phyloP scores from a whole-genome alignment of 2,329 filamentous ascomycete genomes.

The Grosmannia penicillata region DNA sequence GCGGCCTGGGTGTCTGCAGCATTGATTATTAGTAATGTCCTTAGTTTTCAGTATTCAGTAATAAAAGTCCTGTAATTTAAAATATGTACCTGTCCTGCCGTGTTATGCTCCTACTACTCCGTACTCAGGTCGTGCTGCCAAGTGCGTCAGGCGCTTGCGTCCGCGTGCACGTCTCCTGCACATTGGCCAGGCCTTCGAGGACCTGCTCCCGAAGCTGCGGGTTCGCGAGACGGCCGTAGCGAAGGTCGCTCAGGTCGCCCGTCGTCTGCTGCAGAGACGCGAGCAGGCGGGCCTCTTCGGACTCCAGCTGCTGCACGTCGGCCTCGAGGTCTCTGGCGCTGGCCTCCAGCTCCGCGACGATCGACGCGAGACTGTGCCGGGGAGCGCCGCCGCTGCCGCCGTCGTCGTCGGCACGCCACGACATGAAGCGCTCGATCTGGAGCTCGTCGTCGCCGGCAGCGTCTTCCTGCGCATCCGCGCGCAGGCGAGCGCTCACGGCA shows the following conservation, averaged over 20 bases:
- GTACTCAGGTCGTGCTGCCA: neutral
- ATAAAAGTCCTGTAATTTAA: too few relatives aligned
- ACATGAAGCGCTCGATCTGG: slow-evolving; percentile 44
- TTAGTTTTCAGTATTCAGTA: too few relatives aligned
- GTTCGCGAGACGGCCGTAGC: slow-evolving; percentile 63
- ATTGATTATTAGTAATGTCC: neutral
- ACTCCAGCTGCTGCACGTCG: slow-evolving; percentile 51
- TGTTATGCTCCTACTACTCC: too few relatives aligned
- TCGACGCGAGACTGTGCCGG: slow-evolving; percentile 35
- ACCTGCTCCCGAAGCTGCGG: slow-evolving; percentile 49
- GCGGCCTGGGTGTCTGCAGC: too few relatives aligned
- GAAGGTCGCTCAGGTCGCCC: slow-evolving; percentile 64
- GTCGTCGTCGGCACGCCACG: too few relatives aligned
- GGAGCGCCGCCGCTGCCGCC: neutral
- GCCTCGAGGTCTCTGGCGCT: slow-evolving; percentile 51
- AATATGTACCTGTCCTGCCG: neutral
- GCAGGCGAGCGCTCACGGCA: slow-evolving; percentile 36
- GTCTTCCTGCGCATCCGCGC: slow-evolving; percentile 34
- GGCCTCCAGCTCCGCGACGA: slow-evolving; percentile 54
- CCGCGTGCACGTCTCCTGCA: slow-evolving; percentile 48
- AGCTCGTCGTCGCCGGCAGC: slow-evolving; percentile 49
- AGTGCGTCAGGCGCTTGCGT: neutral
- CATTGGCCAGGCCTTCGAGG: slow-evolving; percentile 46
- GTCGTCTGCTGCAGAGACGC: slow-evolving; percentile 50
- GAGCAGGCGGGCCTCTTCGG: slow-evolving; percentile 46